Conservation (phyloP, 768 basidiomycete species). For the Tulasnella calospora region DNA sequence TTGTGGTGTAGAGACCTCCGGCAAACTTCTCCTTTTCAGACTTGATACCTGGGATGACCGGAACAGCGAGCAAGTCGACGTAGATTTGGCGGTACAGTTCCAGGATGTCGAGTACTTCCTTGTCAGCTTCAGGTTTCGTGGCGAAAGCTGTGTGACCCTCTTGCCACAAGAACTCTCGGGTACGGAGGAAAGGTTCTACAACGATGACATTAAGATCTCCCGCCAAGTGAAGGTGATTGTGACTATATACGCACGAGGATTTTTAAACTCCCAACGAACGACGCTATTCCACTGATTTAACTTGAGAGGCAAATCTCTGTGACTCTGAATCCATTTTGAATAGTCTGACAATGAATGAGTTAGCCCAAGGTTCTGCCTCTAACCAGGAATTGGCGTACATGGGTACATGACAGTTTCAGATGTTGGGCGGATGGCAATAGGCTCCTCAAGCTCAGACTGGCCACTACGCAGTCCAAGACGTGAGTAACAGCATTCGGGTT, state of each 20-base stretch:
- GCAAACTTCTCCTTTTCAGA: conserved; percentile 99
- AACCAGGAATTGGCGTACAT: conserved; percentile 49
- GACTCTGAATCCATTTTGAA: conserved; percentile 96
- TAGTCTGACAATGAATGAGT: conserved; percentile 56
- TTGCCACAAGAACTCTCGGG: conserved; percentile 99
- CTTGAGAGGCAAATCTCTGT: conserved; percentile 94
- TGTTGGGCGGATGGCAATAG: conserved; percentile 95
- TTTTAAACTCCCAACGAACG: conserved; percentile 99
- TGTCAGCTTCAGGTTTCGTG: conserved; percentile 82
- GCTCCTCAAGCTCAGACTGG: conserved; percentile 89
- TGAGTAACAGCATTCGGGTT: neutral
- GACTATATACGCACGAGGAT: conserved; percentile 62
- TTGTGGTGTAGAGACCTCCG: conserved; percentile 96
- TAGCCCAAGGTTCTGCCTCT: neutral
- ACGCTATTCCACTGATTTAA: conserved; percentile 99
- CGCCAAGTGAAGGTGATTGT: neutral
- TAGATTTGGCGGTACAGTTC: conserved; percentile 94
- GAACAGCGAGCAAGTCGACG: conserved; percentile 94
- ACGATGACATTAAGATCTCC: neutral
- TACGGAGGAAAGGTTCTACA: conserved; percentile 93
- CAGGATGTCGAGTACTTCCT: conserved; percentile 88
- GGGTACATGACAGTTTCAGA: conserved; percentile 99
- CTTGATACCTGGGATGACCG: conserved; percentile 94
- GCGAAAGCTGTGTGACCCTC: conserved; percentile 97
- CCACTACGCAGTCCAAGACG: conserved; percentile 51